phyloP scores from a whole-genome alignment of 345 rosid genomes.

The Garcia nutans region DNA sequence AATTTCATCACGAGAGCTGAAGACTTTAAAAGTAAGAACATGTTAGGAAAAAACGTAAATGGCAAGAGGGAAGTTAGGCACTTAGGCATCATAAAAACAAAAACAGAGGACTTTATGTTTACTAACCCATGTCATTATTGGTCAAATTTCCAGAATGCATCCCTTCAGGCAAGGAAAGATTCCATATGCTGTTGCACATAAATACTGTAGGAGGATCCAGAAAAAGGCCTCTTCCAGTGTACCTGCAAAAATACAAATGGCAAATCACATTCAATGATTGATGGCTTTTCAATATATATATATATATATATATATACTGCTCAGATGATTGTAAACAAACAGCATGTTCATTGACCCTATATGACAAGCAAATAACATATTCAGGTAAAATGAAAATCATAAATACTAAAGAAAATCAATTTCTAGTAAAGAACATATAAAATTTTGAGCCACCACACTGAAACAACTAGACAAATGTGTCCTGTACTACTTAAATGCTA shows the following conservation, averaged over 20 bases:
- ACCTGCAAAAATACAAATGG: slow-evolving; percentile 47
- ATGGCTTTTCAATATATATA: too few species aligned
- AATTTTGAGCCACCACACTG: neutral
- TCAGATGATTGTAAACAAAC: too few species aligned
- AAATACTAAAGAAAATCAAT: neutral
- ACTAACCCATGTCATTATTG: slow-evolving; percentile 45
- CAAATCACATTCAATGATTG: neutral
- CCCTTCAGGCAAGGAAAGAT: slow-evolving; percentile 58
- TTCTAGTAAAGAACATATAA: neutral
- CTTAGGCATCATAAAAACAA: neutral
- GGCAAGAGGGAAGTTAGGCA: slow-evolving; percentile 2
- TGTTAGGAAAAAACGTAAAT: slow-evolving; percentile 18
- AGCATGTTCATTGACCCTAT: neutral
- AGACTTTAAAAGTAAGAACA: slow-evolving; percentile 46
- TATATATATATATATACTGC: too few species aligned
- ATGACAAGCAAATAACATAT: neutral
- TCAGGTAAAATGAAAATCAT: neutral
- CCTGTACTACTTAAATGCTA: neutral
- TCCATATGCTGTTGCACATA: slow-evolving; percentile 60
- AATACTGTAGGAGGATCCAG: slow-evolving; percentile 87
- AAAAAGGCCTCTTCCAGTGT: slow-evolving; percentile 88
- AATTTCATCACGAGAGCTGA: slow-evolving; percentile 59
- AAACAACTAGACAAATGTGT: neutral
- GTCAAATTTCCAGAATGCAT: slow-evolving; percentile 31
- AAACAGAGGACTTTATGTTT: slow-evolving; percentile 6